These are phyloP conservation scores for Nitzschia putrida DNA, from an alignment of 108 stramenopile species.

Conservation along the genomic window DNA sequence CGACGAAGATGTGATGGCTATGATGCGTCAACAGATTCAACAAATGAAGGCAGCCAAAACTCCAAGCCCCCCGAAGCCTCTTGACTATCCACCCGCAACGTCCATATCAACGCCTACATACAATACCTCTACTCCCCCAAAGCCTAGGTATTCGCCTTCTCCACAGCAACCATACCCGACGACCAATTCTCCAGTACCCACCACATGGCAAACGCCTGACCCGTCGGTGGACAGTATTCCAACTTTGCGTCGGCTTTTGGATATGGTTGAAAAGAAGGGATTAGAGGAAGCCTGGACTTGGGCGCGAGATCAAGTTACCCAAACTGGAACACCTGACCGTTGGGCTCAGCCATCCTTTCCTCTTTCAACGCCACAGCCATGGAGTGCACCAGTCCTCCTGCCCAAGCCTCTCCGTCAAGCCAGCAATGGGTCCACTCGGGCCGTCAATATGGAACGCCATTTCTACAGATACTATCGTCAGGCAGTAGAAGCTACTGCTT, in stretches of 20 bases:
- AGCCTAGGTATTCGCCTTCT: not conserved
- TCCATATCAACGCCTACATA: not conserved
- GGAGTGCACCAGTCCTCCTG: not conserved
- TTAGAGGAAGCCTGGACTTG: conserved; percentile 11
- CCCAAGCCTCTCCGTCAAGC: not conserved
- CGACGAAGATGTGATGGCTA: conserved; percentile 5
- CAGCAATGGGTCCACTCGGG: not conserved
- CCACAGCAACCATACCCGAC: too few relatives aligned
- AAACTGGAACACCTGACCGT: conserved; percentile 1
- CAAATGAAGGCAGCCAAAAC: not conserved
- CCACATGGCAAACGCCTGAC: too few relatives aligned
- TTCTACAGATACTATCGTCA: conserved; percentile 27
- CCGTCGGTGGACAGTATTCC: not conserved
- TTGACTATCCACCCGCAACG: not conserved
- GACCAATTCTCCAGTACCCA: too few relatives aligned
- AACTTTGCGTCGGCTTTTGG: conserved; percentile 5
- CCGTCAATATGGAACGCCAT: conserved; percentile 19
- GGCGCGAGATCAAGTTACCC: conserved; percentile 4
- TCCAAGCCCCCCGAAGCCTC: not conserved
- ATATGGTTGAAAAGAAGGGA: not conserved
- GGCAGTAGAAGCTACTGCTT: conserved; percentile 48
- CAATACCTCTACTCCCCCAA: not conserved
- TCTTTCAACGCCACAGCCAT: not conserved
- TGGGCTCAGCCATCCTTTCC: not conserved
- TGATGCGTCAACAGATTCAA: conserved; percentile 3